A percentile compares a stretch with the other conserved stretches of the same genome.
phyloP scores from a whole-genome alignment of 169 alveolate species.

The Eimeria zaria region DNA sequence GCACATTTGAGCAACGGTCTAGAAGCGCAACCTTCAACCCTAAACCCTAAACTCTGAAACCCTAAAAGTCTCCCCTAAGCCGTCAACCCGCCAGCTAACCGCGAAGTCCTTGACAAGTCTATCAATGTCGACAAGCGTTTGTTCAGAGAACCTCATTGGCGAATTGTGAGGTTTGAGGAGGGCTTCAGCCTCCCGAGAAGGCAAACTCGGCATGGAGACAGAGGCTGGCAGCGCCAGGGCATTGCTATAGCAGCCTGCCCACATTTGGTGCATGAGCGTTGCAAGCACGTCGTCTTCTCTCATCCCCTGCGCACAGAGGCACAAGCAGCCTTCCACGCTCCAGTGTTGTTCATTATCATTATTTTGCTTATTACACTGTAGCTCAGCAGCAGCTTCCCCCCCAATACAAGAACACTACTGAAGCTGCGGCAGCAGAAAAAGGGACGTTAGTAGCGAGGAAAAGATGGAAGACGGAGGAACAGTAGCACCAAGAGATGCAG shows the following conservation, averaged over 20 bases:
- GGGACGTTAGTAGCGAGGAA: too few relatives aligned
- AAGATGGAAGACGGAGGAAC: not conserved
- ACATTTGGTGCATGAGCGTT: not conserved
- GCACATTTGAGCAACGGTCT: not conserved
- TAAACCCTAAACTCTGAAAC: conserved; percentile 20
- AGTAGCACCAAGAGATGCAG: not conserved
- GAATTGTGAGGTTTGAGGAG: not conserved
- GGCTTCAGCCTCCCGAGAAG: not conserved
- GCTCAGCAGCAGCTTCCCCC: not conserved
- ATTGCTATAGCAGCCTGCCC: conserved; percentile 57
- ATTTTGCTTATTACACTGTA: too few relatives aligned
- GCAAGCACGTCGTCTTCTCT: conserved; percentile 4
- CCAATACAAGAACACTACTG: not conserved
- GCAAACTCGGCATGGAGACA: not conserved
- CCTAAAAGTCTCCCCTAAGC: not conserved
- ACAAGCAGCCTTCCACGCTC: not conserved
- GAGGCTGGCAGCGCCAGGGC: conserved; percentile 32
- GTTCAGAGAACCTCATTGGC: not conserved
- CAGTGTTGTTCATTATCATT: not conserved
- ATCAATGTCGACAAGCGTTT: conserved; percentile 32
- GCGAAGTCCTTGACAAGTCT: not conserved
- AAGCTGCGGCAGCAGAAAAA: not conserved
- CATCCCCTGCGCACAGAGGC: conserved; percentile 35
- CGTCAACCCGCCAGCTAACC: conserved; percentile 9
- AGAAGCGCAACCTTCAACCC: not conserved